These are phyloP conservation scores for Senecio squalidus DNA, from an alignment of 140 eudicot species.

Conservation along the genomic window DNA sequence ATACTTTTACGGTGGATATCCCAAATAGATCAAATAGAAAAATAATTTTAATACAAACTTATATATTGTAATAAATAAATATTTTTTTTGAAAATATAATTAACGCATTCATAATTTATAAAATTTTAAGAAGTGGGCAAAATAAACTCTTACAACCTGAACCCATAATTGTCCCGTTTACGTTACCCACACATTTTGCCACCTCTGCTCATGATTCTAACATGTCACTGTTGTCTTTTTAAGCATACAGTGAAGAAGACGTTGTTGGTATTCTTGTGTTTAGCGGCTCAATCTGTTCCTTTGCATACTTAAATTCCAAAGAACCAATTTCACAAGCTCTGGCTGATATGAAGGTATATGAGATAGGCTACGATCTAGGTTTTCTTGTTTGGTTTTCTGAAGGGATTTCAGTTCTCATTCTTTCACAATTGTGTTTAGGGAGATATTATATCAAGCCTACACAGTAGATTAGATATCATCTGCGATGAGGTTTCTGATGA, in stretches of 20 bases:
- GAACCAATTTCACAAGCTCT: conserved; percentile 85
- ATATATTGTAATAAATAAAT: background rate
- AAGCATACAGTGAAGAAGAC: conserved; percentile 55
- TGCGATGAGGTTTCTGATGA: conserved; percentile 81
- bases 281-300: conserved; percentile 63
- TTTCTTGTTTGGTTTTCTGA: background rate
- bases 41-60: no score
- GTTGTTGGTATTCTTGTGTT: conserved; percentile 64
- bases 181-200: background rate
- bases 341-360: conserved; percentile 74
- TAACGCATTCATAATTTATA: background rate
- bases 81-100: background rate
- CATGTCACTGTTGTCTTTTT: conserved; percentile 17
- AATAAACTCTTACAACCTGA: no score
- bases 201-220: background rate
- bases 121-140: background rate
- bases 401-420: background rate
- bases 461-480: conserved; percentile 71
- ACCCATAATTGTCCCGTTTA: no score
- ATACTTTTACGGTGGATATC: background rate
- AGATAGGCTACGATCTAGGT: background rate
- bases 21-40: background rate
- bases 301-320: conserved; percentile 67
- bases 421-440: conserved; percentile 40
- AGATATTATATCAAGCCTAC: conserved; percentile 66